phyloP scores from a whole-genome alignment of 2,329 filamentous ascomycete genomes.

The Ophidiomyces ophidiicola region DNA sequence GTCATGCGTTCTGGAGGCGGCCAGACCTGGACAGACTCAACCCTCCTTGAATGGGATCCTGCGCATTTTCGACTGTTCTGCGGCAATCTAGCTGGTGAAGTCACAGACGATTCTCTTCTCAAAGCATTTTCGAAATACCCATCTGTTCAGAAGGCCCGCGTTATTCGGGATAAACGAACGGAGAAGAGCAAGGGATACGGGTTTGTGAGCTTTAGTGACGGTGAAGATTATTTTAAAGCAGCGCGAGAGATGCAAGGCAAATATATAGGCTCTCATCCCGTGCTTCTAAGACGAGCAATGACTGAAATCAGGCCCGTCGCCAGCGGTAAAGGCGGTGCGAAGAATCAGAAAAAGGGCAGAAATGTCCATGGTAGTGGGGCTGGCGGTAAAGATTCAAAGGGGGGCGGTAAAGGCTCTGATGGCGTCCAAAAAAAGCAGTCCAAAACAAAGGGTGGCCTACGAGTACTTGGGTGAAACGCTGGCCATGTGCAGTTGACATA shows the following conservation, averaged over 20 bases:
- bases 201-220: conserved; percentile 89
- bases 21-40: conserved; percentile 80
- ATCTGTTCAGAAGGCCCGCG: conserved; percentile 81
- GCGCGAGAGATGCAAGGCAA: conserved; percentile 98
- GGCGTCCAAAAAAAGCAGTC: conserved; percentile 34
- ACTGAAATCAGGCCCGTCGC: conserved; percentile 75
- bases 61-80: conserved; percentile 90
- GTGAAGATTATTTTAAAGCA: conserved; percentile 91
- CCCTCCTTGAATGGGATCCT: conserved; percentile 90
- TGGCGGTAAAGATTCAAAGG: conserved; percentile 19
- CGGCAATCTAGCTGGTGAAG: conserved; percentile 91
- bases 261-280: conserved; percentile 95
- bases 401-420: conserved; percentile 28
- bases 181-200: conserved; percentile 94
- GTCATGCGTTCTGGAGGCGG: conserved; percentile 81
- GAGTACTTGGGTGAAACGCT: conserved; percentile 31
- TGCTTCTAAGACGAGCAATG: conserved; percentile 72
- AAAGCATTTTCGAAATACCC: conserved; percentile 87
- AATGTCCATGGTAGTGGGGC: conserved; percentile 23
- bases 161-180: conserved; percentile 88
- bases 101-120: conserved; percentile 85
- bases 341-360: conserved; percentile 21
- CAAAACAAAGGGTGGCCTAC: conserved; percentile 37
- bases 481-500: neutral
- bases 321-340: conserved; percentile 45